Percentiles rank a stretch among this genome's conserved stretches.
Evolutionary conservation across 1,139 yeast species (phyloP).

Genomic region (Yamadazyma kanchanaburiensis): DNA sequence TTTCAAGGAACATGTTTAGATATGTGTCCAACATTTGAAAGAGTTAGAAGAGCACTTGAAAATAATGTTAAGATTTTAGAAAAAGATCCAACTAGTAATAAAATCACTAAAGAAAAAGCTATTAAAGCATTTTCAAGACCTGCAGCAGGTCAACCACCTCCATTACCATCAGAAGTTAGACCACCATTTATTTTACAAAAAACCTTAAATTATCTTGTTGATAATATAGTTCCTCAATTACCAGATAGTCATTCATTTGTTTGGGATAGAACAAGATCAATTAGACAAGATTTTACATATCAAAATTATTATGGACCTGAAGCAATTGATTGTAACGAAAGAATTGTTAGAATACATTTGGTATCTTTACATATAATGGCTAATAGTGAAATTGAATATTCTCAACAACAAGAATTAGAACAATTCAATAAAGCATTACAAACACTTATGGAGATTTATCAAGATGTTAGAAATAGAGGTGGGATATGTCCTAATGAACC

Average conservation of each 20-base stretch:
- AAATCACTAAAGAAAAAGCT: constrained; percentile 62
- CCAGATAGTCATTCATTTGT: constrained; percentile 88
- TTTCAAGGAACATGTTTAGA: constrained; percentile 88
- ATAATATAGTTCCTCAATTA: constrained; percentile 56
- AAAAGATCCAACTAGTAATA: constrained; percentile 61
- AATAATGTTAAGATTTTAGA: constrained; percentile 83
- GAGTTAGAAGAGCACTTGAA: constrained; percentile 84
- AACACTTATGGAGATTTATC: constrained; percentile 83
- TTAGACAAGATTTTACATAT: constrained; percentile 94
- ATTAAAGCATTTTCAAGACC: constrained; percentile 95
- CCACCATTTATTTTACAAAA: constrained; percentile 74
- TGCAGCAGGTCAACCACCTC: constrained; percentile 98
- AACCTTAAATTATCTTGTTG: constrained; percentile 69
- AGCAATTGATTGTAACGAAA: constrained; percentile 89
- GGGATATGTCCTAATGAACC: constrained; percentile 80
- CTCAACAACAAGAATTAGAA: constrained; percentile 93
- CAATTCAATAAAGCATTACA: constrained; percentile 91
- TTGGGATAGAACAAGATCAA: constrained; percentile 99
- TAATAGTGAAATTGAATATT: constrained; percentile 69
- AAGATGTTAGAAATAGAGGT: constrained; percentile 71
- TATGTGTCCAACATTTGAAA: constrained; percentile 94
- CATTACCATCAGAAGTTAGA: constrained; percentile 94
- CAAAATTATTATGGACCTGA: constrained; percentile 94
- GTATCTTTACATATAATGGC: constrained; percentile 86
- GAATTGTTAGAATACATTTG: constrained; percentile 86